A percentile compares a stretch with the other conserved stretches of the same genome.
Conservation (phyloP, 768 basidiomycete species). For the Mycena vitilis region DNA sequence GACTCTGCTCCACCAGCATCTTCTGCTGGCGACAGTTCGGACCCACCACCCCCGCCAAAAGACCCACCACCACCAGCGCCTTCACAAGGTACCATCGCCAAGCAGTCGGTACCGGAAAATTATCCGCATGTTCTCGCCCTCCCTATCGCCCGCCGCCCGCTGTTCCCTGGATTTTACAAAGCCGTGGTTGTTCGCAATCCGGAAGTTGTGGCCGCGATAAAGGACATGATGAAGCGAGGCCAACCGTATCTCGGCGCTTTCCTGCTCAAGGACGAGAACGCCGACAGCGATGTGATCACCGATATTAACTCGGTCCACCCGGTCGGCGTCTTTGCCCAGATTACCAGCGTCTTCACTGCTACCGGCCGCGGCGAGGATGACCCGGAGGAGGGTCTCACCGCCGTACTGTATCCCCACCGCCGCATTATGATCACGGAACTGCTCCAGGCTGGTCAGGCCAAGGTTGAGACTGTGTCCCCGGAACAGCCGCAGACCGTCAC, state of each 20-base stretch:
- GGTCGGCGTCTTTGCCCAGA: slow-evolving; percentile 97
- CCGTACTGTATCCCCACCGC: slow-evolving; percentile 93
- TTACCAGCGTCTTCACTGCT: slow-evolving; percentile 90
- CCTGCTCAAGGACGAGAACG: slow-evolving; percentile 92
- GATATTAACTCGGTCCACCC: slow-evolving; percentile 88
- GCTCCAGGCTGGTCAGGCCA: slow-evolving; percentile 69
- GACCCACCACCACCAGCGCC: slow-evolving; percentile 45
- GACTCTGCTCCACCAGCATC: slow-evolving; percentile 50
- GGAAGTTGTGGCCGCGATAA: slow-evolving; percentile 90
- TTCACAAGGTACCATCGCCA: slow-evolving; percentile 71
- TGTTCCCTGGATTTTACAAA: slow-evolving; percentile 98
- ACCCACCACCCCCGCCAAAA: slow-evolving; percentile 42
- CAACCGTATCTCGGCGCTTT: slow-evolving; percentile 98
- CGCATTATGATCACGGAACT: slow-evolving; percentile 90
- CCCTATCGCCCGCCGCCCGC: slow-evolving; percentile 93
- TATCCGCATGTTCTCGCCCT: slow-evolving; percentile 96
- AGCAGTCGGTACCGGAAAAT: slow-evolving; percentile 87
- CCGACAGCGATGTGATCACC: slow-evolving; percentile 93
- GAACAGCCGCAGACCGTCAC: slow-evolving; percentile 59
- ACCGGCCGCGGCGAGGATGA: slow-evolving; percentile 59
- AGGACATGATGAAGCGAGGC: slow-evolving; percentile 96
- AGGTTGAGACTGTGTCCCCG: slow-evolving; percentile 55
- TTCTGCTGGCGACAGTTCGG: slow-evolving; percentile 52
- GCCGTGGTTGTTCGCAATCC: slow-evolving; percentile 95
- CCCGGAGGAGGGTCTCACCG: slow-evolving; percentile 91